A percentile compares a stretch with the other conserved stretches of the same genome.
These are phyloP conservation scores for Malassezia dermatis DNA, from an alignment of 1,284 basidiomycete species.

Conservation along the genomic window DNA sequence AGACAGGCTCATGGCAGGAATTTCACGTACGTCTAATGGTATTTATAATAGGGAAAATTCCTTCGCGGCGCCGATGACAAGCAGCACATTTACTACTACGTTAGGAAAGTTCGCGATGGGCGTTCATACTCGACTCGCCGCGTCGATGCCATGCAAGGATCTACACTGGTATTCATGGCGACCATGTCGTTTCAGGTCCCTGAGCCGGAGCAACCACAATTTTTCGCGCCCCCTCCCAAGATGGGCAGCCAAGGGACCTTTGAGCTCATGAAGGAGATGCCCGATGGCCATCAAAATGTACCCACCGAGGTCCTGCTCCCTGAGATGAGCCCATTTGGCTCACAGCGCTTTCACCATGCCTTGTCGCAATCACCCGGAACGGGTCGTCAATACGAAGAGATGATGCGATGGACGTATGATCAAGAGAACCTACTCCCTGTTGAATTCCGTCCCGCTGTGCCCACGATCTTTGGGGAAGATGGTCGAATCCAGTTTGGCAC, in stretches of 20 bases:
- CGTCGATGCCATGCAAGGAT: conserved; percentile 37
- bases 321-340: conserved; percentile 25
- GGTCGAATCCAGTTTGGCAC: conserved; percentile 33
- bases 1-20: neutral
- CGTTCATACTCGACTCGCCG: conserved; percentile 39
- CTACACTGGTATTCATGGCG: conserved; percentile 32
- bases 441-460: conserved; percentile 23
- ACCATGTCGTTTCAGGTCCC: conserved; percentile 39
- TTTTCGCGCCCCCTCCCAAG: conserved; percentile 32
- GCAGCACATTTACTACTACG: conserved; percentile 36
- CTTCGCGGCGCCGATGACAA: conserved; percentile 26
- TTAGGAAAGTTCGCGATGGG: conserved; percentile 37
- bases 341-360: conserved; percentile 24
- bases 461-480: conserved; percentile 35
- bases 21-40: conserved; percentile 1
- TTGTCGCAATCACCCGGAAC: conserved; percentile 16
- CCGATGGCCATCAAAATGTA: conserved; percentile 21
- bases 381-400: conserved; percentile 18
- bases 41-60: conserved; percentile 36
- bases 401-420: conserved; percentile 29
- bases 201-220: conserved; percentile 34
- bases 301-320: conserved; percentile 18
- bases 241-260: conserved; percentile 17
- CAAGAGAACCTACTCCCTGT: conserved; percentile 13
- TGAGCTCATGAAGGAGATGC: conserved; percentile 11